Evolutionary conservation across 768 basidiomycete genomes (phyloP), one percentile per base, ranked within the genome.

Genomic region (Solioccasus polychromus): DNA sequence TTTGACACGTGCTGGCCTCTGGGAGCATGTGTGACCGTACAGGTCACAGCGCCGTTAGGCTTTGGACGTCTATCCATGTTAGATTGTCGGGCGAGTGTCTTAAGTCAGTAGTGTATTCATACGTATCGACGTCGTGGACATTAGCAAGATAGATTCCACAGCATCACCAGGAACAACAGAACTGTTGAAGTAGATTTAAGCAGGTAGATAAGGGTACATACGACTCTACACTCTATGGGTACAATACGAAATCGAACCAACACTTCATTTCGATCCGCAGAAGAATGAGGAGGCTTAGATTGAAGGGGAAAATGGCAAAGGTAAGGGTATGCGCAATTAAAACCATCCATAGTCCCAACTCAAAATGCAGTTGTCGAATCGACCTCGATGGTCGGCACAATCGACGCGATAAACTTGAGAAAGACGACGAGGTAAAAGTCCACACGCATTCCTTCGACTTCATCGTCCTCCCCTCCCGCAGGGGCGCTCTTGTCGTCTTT

Each of bases 351-450:
- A 39, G 41, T 51, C 41, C 44, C 18, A 8, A 19, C 6, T 67
- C 58, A 84, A 66, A 84, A 82, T 35, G 82, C 74, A 18, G 90
- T 87, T 39, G 91, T 94, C 54, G 92, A 91, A 67, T 94, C 91
- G 34, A 98, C 92, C 71, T 97, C 95, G 64, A 98, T 97, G 39
- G 94, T 96, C n/a, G 93, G 94, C 35, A 96, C 92, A 67, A 96
- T 95, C 42, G 89, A 92, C 10, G 92, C 92, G 62, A 98, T 96
- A 71, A 98, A 98, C 77, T 98, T 99, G 73, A 98, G 81, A 81
- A 98, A 98, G 44, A 92, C 93, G 58, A 96, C 91, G 40, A 96
- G 79, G 67, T 98, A 98, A 70, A 96, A 96, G 68, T 99, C 96
- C 34, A 99, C 96, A 26, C 94, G 78, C 79, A 99, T 85, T 28